Conservation (phyloP, 768 basidiomycete species). For the Leucocoprinus sp. region DNA sequence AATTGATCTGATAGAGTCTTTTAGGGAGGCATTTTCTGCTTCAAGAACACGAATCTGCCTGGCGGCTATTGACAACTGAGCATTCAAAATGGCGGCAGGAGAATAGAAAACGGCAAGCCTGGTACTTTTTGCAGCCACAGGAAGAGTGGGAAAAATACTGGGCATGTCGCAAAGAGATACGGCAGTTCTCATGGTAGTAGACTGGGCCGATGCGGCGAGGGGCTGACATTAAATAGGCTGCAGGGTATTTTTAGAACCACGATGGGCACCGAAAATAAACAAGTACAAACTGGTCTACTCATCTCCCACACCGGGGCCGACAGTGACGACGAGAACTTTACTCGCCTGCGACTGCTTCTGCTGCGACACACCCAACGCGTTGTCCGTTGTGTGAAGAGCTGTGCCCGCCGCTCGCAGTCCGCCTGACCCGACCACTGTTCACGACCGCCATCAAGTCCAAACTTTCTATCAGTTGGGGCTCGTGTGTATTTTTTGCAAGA, state of each 20-base stretch:
- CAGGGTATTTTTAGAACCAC: neutral
- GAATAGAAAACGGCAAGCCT: constrained; percentile 4
- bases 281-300: constrained; percentile 13
- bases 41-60: constrained; percentile 5
- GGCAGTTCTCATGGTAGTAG: constrained; percentile 1
- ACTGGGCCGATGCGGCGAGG: neutral
- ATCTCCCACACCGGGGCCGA: constrained; percentile 12
- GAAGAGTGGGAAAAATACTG: constrained; percentile 1
- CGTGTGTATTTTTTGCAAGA: neutral
- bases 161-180: constrained; percentile 1
- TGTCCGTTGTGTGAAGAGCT: neutral
- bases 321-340: constrained; percentile 3
- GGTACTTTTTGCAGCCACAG: neutral
- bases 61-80: constrained; percentile 2
- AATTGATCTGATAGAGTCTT: neutral
- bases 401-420: neutral
- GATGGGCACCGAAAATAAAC: constrained; percentile 5
- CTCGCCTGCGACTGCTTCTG: neutral
- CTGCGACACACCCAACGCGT: neutral
- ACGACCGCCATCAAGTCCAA: constrained; percentile 10
- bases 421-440: constrained; percentile 5
- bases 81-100: neutral
- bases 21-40: constrained; percentile 1
- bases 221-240: constrained; percentile 2
- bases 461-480: constrained; percentile 10